Evolutionary conservation across 805 yeast species (phyloP).

Genomic region (Metschnikowia orientalis): DNA sequence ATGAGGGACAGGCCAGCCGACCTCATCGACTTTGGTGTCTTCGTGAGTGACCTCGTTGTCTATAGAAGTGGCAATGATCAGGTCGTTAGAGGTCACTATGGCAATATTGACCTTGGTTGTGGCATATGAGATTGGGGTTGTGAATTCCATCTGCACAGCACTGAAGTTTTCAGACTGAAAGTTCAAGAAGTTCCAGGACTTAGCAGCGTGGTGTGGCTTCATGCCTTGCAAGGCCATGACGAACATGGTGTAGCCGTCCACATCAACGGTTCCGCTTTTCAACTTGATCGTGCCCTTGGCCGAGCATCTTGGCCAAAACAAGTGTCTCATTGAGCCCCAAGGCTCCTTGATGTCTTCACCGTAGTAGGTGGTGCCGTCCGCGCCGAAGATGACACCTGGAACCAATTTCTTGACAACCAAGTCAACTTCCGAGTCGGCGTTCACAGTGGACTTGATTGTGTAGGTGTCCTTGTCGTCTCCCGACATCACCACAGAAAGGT

Average conservation of each 20-base stretch:
- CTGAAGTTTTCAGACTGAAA: conserved; percentile 74
- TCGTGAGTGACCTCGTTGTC: conserved; percentile 62
- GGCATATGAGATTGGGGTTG: conserved; percentile 89
- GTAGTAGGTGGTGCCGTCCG: conserved; percentile 78
- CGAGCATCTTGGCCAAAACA: conserved; percentile 90
- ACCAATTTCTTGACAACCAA: conserved; percentile 56
- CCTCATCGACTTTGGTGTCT: conserved; percentile 53
- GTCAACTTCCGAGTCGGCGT: conserved; percentile 66
- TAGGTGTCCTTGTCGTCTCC: conserved; percentile 45
- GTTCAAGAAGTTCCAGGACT: conserved; percentile 90
- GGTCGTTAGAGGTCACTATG: conserved; percentile 59
- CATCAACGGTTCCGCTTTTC: conserved; percentile 31
- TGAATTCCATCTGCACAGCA: conserved; percentile 90
- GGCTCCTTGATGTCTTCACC: conserved; percentile 83
- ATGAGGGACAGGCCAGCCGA: conserved; percentile 89
- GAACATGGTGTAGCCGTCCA: conserved; percentile 64
- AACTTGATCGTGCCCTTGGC: conserved; percentile 61
- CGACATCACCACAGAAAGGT: conserved; percentile 59
- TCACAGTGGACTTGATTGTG: conserved; percentile 57
- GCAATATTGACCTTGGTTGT: conserved; percentile 77
- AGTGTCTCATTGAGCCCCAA: conserved; percentile 97
- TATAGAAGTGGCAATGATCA: conserved; percentile 59
- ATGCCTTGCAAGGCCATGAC: conserved; percentile 97
- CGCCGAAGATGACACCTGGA: conserved; percentile 86
- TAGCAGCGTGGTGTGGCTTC: conserved; percentile 99